Evolutionary conservation across 2,329 filamentous ascomycete genomes (phyloP), one percentile per base, ranked within the genome.

Genomic region (Alternaria arbusti): DNA sequence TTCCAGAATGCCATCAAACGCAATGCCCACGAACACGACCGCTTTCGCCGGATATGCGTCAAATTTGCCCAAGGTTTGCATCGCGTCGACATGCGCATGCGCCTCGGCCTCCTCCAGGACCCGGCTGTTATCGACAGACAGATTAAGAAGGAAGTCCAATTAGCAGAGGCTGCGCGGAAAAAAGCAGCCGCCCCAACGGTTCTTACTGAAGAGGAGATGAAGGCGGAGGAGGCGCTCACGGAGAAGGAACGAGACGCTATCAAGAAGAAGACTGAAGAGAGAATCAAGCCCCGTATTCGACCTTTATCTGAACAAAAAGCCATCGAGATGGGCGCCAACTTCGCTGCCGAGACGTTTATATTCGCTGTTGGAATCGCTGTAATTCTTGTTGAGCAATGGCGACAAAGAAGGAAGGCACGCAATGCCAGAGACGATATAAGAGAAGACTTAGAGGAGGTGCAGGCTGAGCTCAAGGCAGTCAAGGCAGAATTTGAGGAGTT

Each of bases 271-370:
- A 64, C 73, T 44, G 69, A 82, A 73, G 75, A 76, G 76, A 44
- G 80, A 77, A 25, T 66, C 11, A 76, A 72, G 82, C 86, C 86
- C 6, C 84, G 85, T 32, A 90, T 91, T 59, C 82, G 89, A 47
- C 89, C 89, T 8, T 81, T 91, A 11, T 87, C 87, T 3, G 89
- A 91, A 74, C 84, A 86, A 12, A 90, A 90, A 70, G 89, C 89
- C 0, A 91, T 91, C 58, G 89, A 91, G 73, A 86, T 86, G 40
- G 89, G 89, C 4, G 89, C 89, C 4, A 91, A 89, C 66, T 91
- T 91, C 71, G 89, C 90, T 52, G 88, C 87, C 30, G 89, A 91
- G 72, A 80, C 86, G 0, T 91, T 91, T 73, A 83, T 91, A 43
- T 91, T 91, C 69, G 70, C 84, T 5, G 89, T 91, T 12, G 89